Conservation (phyloP, 2,329 filamentous ascomycete species). For the Calonectria honghensis region DNA sequence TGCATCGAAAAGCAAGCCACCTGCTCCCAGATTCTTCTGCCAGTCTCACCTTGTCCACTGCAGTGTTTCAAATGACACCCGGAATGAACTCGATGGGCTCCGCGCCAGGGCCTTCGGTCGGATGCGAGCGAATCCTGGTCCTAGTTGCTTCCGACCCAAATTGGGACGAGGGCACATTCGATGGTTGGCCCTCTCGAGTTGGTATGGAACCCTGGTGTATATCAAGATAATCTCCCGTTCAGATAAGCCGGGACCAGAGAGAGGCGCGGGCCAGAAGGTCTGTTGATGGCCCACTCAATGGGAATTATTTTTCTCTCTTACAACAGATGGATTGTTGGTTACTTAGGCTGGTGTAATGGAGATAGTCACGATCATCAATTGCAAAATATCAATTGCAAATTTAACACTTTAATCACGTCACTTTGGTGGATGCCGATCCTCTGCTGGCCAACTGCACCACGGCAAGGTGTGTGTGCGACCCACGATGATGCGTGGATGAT, state of each 20-base stretch:
- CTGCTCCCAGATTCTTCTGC: background rate
- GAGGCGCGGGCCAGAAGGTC: background rate
- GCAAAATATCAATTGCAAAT: background rate
- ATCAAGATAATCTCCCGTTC: constrained; percentile 9
- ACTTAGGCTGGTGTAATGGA: background rate
- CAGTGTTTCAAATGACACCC: background rate
- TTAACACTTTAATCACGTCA: background rate
- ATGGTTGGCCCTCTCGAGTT: background rate
- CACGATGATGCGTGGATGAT: background rate
- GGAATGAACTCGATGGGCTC: background rate
- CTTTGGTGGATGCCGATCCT: background rate
- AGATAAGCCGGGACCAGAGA: background rate
- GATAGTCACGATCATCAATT: background rate
- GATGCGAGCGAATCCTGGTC: constrained; percentile 1
- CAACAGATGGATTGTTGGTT: background rate
- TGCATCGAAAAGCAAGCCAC: background rate
- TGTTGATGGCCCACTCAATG: background rate
- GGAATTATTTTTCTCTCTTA: background rate
- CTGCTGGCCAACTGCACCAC: background rate
- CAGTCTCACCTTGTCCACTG: background rate
- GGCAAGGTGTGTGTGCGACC: background rate
- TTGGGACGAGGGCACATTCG: background rate
- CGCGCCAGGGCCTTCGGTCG: background rate
- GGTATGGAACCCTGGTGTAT: background rate
- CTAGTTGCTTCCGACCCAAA: background rate